Percentiles rank a stretch among this genome's conserved stretches.
Conservation (phyloP, 169 alveolate genomes). For the Plasmodium inui region DNA sequence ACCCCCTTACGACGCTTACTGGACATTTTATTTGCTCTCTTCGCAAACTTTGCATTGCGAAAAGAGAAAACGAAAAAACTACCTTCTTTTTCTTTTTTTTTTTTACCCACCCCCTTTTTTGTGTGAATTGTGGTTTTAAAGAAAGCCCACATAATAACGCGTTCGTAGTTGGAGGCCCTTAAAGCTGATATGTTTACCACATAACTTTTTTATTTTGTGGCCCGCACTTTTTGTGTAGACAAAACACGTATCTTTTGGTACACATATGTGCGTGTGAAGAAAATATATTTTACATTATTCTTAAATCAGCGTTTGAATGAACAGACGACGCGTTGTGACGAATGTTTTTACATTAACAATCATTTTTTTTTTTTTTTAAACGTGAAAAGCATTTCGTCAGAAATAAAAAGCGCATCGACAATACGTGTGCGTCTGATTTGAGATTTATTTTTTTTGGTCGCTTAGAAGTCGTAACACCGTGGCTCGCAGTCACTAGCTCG, state of each 20-base stretch:
- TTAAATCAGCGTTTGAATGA: background rate
- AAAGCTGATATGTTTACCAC: background rate
- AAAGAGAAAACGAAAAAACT: background rate
- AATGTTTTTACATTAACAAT: background rate
- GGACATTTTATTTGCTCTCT: conserved; percentile 9
- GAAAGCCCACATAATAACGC: background rate
- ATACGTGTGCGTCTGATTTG: background rate
- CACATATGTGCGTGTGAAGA: background rate
- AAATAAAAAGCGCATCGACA: background rate
- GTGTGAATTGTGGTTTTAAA: conserved; percentile 17
- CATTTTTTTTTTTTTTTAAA: conserved; percentile 21
- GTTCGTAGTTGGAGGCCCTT: background rate
- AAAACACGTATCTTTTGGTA: background rate
- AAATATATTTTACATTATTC: background rate
- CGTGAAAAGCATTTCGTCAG: background rate
- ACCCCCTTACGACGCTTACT: background rate
- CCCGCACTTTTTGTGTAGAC: background rate
- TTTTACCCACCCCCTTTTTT: background rate
- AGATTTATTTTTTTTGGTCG: background rate
- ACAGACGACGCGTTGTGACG: conserved; percentile 4
- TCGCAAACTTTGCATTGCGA: background rate
- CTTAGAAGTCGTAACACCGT: background rate
- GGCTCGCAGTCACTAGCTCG: background rate
- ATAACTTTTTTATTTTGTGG: background rate
- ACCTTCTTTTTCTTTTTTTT: background rate